Evolutionary conservation across 148 eudicot genomes (phyloP), one percentile per base, ranked within the genome.

Genomic region (Fallopia convolvulus): DNA sequence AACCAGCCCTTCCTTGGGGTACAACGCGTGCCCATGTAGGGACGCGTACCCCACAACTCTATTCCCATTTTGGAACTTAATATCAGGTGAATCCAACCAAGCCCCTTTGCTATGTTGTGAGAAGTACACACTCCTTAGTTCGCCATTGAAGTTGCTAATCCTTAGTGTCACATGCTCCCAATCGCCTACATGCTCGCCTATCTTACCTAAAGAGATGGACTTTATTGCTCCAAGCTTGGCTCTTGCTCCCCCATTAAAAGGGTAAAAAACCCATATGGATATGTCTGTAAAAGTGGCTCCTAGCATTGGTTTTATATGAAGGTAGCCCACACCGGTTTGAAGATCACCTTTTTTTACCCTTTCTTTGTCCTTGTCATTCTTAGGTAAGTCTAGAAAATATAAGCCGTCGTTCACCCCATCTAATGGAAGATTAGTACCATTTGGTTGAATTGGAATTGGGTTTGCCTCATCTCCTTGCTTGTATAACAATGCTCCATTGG

Each of bases 121-220:
- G 46, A 81, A 86, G 72, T 77, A 86, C 2, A 78, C 82, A 18
- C 80, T 68, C 10, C 61, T 77, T 70, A 85, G 14, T 75, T 65
- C 49, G 0, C 88, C 88, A 36, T 85, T 79, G 63, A 85, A 85
- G 46, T 85, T 85, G 48, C 88, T 85, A 0, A 85, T 77, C 55
- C 88, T 80, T 44, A 85, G 75, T 6, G 88, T 85, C 3, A 85
- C 49, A 32, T 85, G 88, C 74, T 83, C 88, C 85, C 88, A 85
- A 21, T 85, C 88, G 1, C 82, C 80, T 1, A 85, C 85, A 50
- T 85, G 88, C 48, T 85, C 85, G 11, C 85, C 85, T 10, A 85
- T 83, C 53, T 79, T 72, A 2, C 85, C 85, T 36, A 83, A 40
- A 2, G 85, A 58, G 6, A 85, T 36, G 72, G 74, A 32, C 56